Base-by-base conservation (phyloP, 345 rosid species). In the Balakata baccata region DNA sequence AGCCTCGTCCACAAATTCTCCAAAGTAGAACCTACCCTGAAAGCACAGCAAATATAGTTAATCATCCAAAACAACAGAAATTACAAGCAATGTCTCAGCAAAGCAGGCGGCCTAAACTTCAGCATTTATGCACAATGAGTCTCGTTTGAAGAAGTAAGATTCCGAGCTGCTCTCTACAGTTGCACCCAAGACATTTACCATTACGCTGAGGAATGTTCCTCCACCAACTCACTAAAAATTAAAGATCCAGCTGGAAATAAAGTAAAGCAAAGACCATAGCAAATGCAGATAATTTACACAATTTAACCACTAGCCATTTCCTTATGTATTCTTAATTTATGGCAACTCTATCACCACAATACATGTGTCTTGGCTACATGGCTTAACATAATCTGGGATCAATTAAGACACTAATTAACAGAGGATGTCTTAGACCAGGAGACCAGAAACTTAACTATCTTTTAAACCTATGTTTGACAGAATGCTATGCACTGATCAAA, bases 11-110 rank as follows among this genome's bases (percentile, higher is more conserved):
- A 89, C 76, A 47, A 85, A 82, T 82, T 91, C 90, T 38, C 98
- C 98, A 70, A 91, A 93, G 82, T 91, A 93, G 82, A 93, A 93
- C 75, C 96, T 85, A 20, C 98, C 98, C 98, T 93, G 91, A 80
- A 82, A 64, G 65, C 34, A 81, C 45, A 75, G 60, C 70, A 52
- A 34, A 73, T 20, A 22, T 47, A 67, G 41, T 39, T 17, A 38
- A 57, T 62, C 68, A 72, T n/a, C 22, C 17, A 8, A 54, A 65
- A 66, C 1, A 16, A 41, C 29, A n/a, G 11, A 12, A 4, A 39
- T 13, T 18, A 47, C 13, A 1, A 37, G 53, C 20, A 11, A 57
- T 58, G 23, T 59, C 17, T 34, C 38, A 46, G 16, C 11, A 45
- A 58, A 69, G 2, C 12, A 58, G 73, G 39, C 11, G 20, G 29